Base-by-base conservation (phyloP, 2,329 filamentous ascomycete genomes). In the Botrytis fragariae region DNA sequence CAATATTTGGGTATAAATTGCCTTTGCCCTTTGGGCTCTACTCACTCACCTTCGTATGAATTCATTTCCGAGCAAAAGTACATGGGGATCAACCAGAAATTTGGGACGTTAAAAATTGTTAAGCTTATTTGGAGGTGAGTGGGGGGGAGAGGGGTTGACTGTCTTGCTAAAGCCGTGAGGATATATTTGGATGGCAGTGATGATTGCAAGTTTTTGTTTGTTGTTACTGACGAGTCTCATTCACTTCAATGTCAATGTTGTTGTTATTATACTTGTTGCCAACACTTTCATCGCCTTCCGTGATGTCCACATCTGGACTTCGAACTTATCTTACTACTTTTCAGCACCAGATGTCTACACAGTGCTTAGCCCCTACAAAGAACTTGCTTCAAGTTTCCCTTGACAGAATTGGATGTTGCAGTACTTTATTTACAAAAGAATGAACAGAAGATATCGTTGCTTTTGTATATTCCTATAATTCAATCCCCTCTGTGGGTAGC, bases 141-240 rank as follows among this genome's bases (percentile, higher is more conserved):
- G 6, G 25, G 4, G 25, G 22, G 48, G 10, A 2, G 22, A n/a
- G 22, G 4, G 6, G 25, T 14, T 25, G 25, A 51, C 9, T 10
- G 1, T n/a, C 4, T 14, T n/a, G 1, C 22, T 51, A 14, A 14
- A n/a, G 22, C 48, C 10, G 10, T 2, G 8, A n/a, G 1, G 14
- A n/a, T 51, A 14, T 14, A 1, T 25, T 48, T 10, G 12, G 9
- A 51, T n/a, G 4, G 12, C 10, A n/a, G 12, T 51, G 1, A 6
- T n/a, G 25, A 51, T n/a, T n/a, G 4, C 10, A n/a, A 14, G 10
- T 2, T 14, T 14, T n/a, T 0, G 6, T n/a, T 51, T 51, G 25
- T n/a, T 51, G 4, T n/a, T 14, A 14, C 45, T 48, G 3, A 1
- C 10, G 8, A 25, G 3, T 25, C 2, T 25, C 3, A 4, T 3